Percentiles rank a stretch among this genome's conserved stretches.
phyloP scores from a whole-genome alignment of 192 early-diverging fungal genomes.

The Lobosporangium transversale region DNA sequence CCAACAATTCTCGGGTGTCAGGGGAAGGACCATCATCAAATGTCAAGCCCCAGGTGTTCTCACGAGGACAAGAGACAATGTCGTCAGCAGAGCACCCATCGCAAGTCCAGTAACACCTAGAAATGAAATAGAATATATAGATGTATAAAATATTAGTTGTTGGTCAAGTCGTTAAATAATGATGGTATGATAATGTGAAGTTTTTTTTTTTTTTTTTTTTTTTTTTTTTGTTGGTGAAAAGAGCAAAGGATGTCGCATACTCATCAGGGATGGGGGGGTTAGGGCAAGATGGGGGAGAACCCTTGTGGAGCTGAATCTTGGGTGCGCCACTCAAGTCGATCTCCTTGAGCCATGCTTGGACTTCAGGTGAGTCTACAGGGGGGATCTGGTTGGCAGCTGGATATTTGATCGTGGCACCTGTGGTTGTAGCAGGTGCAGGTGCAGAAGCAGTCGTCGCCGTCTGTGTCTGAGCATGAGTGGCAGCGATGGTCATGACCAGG shows the following conservation, averaged over 20 bases:
- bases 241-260: constrained; percentile 8
- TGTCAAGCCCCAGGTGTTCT: constrained; percentile 65
- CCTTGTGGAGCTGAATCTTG: constrained; percentile 24
- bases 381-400: constrained; percentile 45
- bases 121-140: background rate
- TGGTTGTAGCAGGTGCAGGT: constrained; percentile 21
- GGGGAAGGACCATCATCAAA: constrained; percentile 74
- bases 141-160: background rate
- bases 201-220: too few relatives aligned
- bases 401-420: constrained; percentile 34
- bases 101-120: constrained; percentile 61
- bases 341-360: constrained; percentile 56
- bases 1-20: constrained; percentile 59
- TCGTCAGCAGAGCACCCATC: constrained; percentile 56
- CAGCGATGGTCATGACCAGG: constrained; percentile 14
- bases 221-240: too few relatives aligned
- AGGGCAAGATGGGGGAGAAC: constrained; percentile 25
- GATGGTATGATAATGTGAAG: too few relatives aligned
- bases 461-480: constrained; percentile 13
- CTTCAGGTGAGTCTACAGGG: constrained; percentile 45
- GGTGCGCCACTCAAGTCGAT: constrained; percentile 59
- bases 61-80: constrained; percentile 44
- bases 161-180: constrained; percentile 18
- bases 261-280: constrained; percentile 29
- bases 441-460: background rate